Evolutionary conservation across 2,329 filamentous ascomycete genomes (phyloP).

Genomic region (Verticillium zaregamsianum): DNA sequence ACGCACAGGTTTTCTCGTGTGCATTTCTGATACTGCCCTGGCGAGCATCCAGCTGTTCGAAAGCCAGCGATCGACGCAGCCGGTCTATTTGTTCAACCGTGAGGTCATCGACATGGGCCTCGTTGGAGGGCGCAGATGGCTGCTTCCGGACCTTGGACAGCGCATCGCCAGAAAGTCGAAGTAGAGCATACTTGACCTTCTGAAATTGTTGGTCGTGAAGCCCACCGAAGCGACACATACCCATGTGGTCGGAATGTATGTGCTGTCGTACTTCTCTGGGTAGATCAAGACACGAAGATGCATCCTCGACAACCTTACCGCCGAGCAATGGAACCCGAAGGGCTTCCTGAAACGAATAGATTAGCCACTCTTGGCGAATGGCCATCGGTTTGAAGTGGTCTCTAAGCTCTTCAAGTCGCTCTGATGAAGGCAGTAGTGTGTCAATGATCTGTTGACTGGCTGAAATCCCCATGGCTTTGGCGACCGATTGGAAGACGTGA

Average conservation of each 20-base stretch:
- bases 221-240: conserved; percentile 28
- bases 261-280: conserved; percentile 26
- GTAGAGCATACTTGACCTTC: conserved; percentile 18
- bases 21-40: conserved; percentile 27
- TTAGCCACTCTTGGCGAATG: conserved; percentile 21
- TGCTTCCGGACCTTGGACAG: background rate
- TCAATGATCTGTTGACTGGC: conserved; percentile 28
- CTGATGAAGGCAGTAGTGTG: conserved; percentile 25
- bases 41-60: conserved; percentile 32
- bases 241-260: conserved; percentile 27
- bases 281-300: conserved; percentile 27
- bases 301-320: conserved; percentile 28
- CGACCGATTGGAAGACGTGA: conserved; percentile 10
- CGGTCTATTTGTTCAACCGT: background rate
- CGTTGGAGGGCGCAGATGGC: background rate
- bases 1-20: conserved; percentile 32
- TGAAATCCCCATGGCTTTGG: conserved; percentile 13
- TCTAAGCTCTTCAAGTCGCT: conserved; percentile 24
- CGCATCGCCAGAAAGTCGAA: background rate
- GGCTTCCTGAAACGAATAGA: conserved; percentile 32
- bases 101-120: background rate
- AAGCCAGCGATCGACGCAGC: conserved; percentile 24
- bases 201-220: conserved; percentile 23
- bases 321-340: conserved; percentile 4
- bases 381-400: conserved; percentile 25